Base-by-base conservation (phyloP, 495 filamentous ascomycete species). In the Extremus antarcticus region DNA sequence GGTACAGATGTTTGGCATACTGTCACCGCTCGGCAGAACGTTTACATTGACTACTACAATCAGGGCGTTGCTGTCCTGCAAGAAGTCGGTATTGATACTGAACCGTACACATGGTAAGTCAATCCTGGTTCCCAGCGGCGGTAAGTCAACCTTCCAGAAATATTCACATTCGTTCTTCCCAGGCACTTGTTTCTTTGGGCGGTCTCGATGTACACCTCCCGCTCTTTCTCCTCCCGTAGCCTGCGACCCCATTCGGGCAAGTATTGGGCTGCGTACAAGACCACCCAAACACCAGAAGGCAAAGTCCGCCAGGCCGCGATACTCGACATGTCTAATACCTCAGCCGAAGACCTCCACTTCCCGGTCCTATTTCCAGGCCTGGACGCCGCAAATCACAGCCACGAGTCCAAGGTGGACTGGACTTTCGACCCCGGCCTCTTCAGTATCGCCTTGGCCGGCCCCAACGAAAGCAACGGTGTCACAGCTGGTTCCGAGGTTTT, bases 111-210 rank as follows among this genome's bases (percentile, higher is more conserved):
- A 8, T 70, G 70, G 70, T 72, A 59, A 66, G 65, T 55, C 32
- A 8, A 39, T n/a, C 22, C 49, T 20, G 43, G 13, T 15, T n/a
- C n/a, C n/a, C n/a, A n/a, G n/a, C n/a, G n/a, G 17, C 22, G 24
- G 47, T 53, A 51, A 55, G 46, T 56, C 1, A 32, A 19, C 32
- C 13, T 20, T 25, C 11, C 38, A 9, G n/a, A 38, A 38, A 22
- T 45, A 50, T 52, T 60, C 21, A 35, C 29, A 40, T 60, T 50
- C 68, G 47, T 60, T 24, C 54, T 41, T 54, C 0, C 2, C 57
- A 84, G 81, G 82, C 74, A 80, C 22, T 63, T 84, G 25, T 84
- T 80, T 62, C 64, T 78, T 3, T 85, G 83, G 82, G 79, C 83
- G 19, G 76, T 78, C 7, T 80, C 80, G 0, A 77, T 85, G 11